phyloP scores from a whole-genome alignment of 768 basidiomycete species.

The Hericium erinaceus region DNA sequence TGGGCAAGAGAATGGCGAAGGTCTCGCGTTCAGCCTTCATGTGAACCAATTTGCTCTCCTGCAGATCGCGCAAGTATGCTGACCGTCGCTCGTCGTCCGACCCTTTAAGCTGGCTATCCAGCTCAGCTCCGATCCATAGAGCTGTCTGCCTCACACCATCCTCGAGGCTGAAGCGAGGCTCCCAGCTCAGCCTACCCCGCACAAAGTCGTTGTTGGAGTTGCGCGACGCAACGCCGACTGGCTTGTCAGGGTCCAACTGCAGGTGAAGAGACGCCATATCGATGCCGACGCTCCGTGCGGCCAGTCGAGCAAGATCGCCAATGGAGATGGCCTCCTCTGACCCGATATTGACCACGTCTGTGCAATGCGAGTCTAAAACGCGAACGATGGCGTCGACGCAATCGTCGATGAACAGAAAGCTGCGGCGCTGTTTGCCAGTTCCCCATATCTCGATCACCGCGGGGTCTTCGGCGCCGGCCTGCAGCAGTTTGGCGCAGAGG shows the following conservation, averaged over 20 bases:
- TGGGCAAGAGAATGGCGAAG: slow-evolving; percentile 48
- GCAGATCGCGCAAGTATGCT: slow-evolving; percentile 17
- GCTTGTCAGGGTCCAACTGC: slow-evolving; percentile 21
- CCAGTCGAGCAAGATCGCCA: slow-evolving; percentile 31
- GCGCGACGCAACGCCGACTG: slow-evolving; percentile 39
- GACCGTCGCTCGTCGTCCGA: slow-evolving; percentile 7
- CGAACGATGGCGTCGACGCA: slow-evolving; percentile 41
- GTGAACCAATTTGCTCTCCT: slow-evolving; percentile 30
- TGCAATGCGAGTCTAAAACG: slow-evolving; percentile 25
- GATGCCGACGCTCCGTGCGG: slow-evolving; percentile 25
- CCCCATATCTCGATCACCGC: slow-evolving; percentile 47
- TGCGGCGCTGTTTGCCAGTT: slow-evolving; percentile 40
- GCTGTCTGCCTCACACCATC: slow-evolving; percentile 40
- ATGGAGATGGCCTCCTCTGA: slow-evolving; percentile 37
- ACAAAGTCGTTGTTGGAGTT: slow-evolving; percentile 42
- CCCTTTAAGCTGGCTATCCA: slow-evolving; percentile 16
- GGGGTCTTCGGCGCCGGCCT: background rate
- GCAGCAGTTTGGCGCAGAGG: slow-evolving; percentile 22
- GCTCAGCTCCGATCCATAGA: slow-evolving; percentile 37
- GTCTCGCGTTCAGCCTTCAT: slow-evolving; percentile 25
- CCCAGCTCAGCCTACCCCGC: slow-evolving; percentile 29
- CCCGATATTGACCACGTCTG: slow-evolving; percentile 39
- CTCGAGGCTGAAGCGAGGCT: slow-evolving; percentile 29
- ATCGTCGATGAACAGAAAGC: slow-evolving; percentile 48
- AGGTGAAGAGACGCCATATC: slow-evolving; percentile 21